These are phyloP conservation scores for Misopates orontium DNA, from an alignment of 257 asterid species.

Conservation along the genomic window DNA sequence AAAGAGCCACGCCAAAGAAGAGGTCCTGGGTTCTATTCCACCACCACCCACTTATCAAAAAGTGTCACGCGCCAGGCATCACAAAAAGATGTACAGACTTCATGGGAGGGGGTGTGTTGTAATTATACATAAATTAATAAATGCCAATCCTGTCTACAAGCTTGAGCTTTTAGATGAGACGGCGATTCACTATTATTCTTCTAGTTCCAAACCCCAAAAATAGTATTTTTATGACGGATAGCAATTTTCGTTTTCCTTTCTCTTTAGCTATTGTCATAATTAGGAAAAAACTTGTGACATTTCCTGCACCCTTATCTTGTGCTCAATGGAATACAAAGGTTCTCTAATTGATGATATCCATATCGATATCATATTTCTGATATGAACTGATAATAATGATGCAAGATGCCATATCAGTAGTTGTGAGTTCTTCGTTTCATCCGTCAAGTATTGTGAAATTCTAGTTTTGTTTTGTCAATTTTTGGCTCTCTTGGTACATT, in stretches of 20 bases:
- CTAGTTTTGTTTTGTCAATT: neutral
- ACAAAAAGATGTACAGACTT: too few species aligned
- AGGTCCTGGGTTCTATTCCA: too few species aligned
- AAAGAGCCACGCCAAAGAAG: too few species aligned
- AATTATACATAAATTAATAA: too few species aligned
- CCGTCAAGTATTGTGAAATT: neutral
- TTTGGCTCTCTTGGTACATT: constrained; percentile 4
- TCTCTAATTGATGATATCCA: neutral
- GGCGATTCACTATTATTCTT: too few species aligned
- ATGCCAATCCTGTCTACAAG: too few species aligned
- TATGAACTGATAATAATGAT: neutral
- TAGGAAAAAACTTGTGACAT: neutral
- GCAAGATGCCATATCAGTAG: neutral
- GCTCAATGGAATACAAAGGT: neutral
- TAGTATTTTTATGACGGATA: constrained; percentile 10
- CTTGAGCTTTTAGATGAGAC: too few species aligned
- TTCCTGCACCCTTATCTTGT: constrained; percentile 13
- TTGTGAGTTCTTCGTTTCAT: constrained; percentile 12
- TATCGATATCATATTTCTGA: neutral
- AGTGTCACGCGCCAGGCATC: too few species aligned
- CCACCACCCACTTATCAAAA: too few species aligned
- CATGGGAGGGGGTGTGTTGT: too few species aligned
- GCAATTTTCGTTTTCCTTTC: constrained; percentile 11
- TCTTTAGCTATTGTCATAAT: constrained; percentile 12
- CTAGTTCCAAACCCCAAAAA: constrained; percentile 19